phyloP scores from a whole-genome alignment of 2,329 filamentous ascomycete genomes.

The Penicillium sp. region DNA sequence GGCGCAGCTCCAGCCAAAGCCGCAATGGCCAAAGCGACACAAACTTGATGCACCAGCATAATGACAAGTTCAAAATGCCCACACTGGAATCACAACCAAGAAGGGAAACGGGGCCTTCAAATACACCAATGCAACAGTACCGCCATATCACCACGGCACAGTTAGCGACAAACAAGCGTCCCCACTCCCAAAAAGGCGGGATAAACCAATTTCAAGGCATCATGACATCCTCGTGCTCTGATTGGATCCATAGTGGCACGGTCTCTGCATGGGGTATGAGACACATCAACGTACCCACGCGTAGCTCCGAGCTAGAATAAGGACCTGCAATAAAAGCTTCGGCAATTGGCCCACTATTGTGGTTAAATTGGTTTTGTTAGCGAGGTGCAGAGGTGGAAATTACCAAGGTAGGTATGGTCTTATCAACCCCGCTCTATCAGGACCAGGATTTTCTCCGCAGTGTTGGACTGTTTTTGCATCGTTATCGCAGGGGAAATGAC shows the following conservation, averaged over 20 bases:
- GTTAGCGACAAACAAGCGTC: conserved; percentile 6
- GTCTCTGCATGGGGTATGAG: conserved; percentile 15
- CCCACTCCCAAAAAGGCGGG: conserved; percentile 1
- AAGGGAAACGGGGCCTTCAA: conserved; percentile 10
- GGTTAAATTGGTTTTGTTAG: background rate
- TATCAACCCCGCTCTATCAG: conserved; percentile 9
- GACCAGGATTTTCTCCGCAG: background rate
- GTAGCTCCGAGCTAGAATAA: conserved; percentile 1
- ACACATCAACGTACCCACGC: conserved; percentile 1
- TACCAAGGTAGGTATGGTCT: background rate
- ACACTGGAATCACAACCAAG: background rate
- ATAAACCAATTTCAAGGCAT: conserved; percentile 2
- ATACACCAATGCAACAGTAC: conserved; percentile 8
- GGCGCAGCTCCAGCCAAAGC: conserved; percentile 28
- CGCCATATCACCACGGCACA: background rate
- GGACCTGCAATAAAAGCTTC: background rate
- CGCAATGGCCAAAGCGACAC: conserved; percentile 20
- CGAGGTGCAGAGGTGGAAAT: background rate
- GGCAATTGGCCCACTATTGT: conserved; percentile 4
- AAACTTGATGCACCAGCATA: conserved; percentile 20
- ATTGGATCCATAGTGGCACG: conserved; percentile 14
- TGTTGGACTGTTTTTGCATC: background rate
- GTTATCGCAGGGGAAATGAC: conserved; percentile 11
- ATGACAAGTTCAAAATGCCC: background rate
- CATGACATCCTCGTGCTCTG: background rate